These are phyloP conservation scores for Neostapfia colusana DNA, from an alignment of 176 grass and related monocot species.

Conservation along the genomic window DNA sequence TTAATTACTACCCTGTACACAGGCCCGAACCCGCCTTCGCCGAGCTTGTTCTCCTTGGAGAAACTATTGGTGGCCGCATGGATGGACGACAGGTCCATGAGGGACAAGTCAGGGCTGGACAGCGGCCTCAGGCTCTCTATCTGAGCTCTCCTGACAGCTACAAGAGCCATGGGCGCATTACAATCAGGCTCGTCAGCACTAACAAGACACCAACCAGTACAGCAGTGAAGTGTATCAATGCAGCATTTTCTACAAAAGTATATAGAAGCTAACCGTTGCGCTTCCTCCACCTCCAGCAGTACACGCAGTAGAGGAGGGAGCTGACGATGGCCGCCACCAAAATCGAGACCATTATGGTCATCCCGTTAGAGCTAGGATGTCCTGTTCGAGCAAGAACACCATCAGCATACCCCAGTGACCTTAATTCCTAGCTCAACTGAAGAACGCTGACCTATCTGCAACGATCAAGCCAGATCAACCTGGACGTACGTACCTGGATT, in stretches of 20 bases:
- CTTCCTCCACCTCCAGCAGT: slow-evolving; percentile 98
- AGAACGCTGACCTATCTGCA: background rate
- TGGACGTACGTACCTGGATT: background rate
- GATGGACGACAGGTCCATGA: slow-evolving; percentile 76
- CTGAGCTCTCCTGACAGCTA: slow-evolving; percentile 73
- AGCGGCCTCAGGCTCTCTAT: slow-evolving; percentile 60
- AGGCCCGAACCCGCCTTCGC: slow-evolving; percentile 85
- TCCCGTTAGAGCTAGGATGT: slow-evolving; percentile 47
- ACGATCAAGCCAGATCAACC: background rate
- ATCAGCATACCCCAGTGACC: background rate
- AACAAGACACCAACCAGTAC: background rate
- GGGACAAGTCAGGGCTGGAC: slow-evolving; percentile 70
- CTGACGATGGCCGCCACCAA: slow-evolving; percentile 65
- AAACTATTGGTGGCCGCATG: slow-evolving; percentile 70
- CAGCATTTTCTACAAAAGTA: no score
- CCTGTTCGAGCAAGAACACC: slow-evolving; percentile 19
- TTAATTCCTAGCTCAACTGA: no score
- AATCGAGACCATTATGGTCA: slow-evolving; percentile 72
- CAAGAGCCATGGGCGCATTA: slow-evolving; percentile 23
- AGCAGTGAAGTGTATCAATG: background rate
- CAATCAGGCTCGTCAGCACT: background rate
- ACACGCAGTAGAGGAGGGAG: slow-evolving; percentile 66
- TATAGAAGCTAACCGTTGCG: slow-evolving; percentile 64
- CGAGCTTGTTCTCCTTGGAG: slow-evolving; percentile 88
- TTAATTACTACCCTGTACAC: slow-evolving; percentile 69